phyloP scores from a whole-genome alignment of 2,329 filamentous ascomycete species.

The Microcyclosporella mali region DNA sequence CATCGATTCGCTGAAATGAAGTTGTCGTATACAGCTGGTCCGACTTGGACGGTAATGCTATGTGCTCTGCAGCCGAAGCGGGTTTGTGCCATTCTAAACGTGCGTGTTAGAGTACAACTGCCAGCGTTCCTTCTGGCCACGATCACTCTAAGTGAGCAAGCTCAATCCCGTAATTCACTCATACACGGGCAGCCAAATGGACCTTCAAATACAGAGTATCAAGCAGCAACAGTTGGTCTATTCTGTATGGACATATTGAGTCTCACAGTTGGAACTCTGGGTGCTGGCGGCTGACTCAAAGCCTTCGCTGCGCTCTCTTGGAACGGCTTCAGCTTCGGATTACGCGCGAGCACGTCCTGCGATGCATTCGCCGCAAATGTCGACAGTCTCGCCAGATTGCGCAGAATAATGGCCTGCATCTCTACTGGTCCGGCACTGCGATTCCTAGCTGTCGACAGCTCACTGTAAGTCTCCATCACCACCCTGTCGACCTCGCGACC shows the following conservation, averaged over 20 bases:
- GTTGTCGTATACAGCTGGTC: too few species aligned
- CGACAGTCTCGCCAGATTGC: conserved; percentile 22
- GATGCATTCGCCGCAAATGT: conserved; percentile 19
- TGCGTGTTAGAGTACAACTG: too few species aligned
- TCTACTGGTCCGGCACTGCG: conserved; percentile 17
- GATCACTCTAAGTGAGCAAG: too few species aligned
- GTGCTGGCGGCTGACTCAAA: conserved; percentile 11
- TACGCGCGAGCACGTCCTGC: conserved; percentile 24
- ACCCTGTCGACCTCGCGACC: conserved; percentile 24
- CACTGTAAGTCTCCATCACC: conserved; percentile 16
- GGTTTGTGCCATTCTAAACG: too few species aligned
- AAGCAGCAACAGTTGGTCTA: conserved; percentile 8
- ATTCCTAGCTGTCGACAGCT: conserved; percentile 19
- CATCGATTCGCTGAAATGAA: too few species aligned
- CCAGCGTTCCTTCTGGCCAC: too few species aligned
- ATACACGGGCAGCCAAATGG: too few species aligned
- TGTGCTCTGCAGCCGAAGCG: too few species aligned
- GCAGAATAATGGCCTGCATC: conserved; percentile 18
- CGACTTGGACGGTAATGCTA: too few species aligned
- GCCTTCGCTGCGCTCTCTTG: conserved; percentile 17
- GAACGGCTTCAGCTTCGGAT: conserved; percentile 22
- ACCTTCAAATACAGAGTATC: too few species aligned
- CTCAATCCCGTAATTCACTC: too few species aligned
- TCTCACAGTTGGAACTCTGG: conserved; percentile 23
- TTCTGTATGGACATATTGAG: conserved; percentile 25